Conservation (phyloP, 108 stramenopile species). For the Phaeodactylum tricornutum region DNA sequence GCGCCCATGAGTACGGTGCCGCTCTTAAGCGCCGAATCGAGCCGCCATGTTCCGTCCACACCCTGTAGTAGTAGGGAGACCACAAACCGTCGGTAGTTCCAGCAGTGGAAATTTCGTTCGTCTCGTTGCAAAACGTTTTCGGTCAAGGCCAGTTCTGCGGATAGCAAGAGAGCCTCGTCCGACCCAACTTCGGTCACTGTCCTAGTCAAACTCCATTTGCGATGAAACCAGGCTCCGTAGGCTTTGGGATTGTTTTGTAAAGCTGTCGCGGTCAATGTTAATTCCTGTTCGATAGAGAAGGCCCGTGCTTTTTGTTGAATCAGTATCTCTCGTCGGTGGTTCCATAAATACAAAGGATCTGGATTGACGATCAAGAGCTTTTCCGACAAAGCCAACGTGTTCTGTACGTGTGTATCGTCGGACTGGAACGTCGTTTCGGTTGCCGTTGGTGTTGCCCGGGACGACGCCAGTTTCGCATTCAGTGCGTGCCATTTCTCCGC, state of each 20-base stretch:
- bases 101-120: slow-evolving; percentile 98
- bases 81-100: slow-evolving; percentile 92
- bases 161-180: background rate
- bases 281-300: slow-evolving; percentile 27
- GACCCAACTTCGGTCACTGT: background rate
- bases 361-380: slow-evolving; percentile 88
- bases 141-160: slow-evolving; percentile 12
- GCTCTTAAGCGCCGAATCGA: background rate
- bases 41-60: slow-evolving; percentile 2
- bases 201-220: slow-evolving; percentile 81
- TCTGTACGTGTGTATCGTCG: slow-evolving; percentile 22
- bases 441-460: slow-evolving; percentile 1
- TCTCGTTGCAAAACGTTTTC: slow-evolving; percentile 68
- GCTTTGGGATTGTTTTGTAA: slow-evolving; percentile 91
- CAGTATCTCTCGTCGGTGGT: slow-evolving; percentile 81
- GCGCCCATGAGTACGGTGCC: slow-evolving; percentile 38
- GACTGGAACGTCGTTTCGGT: no score
- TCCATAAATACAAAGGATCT: slow-evolving; percentile 94
- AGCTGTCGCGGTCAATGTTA: slow-evolving; percentile 64
- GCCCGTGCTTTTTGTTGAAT: slow-evolving; percentile 8
- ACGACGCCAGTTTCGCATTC: slow-evolving; percentile 22
- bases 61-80: slow-evolving; percentile 16
- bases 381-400: slow-evolving; percentile 51
- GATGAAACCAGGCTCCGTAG: slow-evolving; percentile 97
- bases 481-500: slow-evolving; percentile 72